phyloP scores from a whole-genome alignment of 23 red algal genomes.

The Pyropia haitanensis region DNA sequence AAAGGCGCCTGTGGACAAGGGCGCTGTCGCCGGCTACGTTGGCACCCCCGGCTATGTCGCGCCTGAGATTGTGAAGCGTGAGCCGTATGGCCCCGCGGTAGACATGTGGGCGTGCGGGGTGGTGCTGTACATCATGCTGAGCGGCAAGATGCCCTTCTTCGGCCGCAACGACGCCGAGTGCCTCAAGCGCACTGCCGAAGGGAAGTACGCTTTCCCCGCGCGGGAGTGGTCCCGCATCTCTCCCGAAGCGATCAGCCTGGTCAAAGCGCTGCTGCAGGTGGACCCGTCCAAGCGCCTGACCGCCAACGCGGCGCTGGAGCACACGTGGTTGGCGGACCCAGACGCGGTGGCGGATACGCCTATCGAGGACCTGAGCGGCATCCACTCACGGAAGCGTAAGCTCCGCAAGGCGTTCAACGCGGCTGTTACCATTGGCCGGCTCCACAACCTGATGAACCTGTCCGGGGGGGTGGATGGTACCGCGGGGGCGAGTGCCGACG shows the following conservation, averaged over 20 bases:
- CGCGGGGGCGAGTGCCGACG: too few relatives aligned
- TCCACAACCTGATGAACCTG: too few relatives aligned
- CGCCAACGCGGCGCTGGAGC: slow-evolving; percentile 51
- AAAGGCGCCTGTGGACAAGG: not conserved
- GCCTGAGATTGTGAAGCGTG: slow-evolving; percentile 70
- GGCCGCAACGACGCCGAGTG: slow-evolving; percentile 75
- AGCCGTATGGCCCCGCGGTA: slow-evolving; percentile 69
- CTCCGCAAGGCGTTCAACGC: slow-evolving; percentile 1
- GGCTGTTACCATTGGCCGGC: not conserved
- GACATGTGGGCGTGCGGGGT: slow-evolving; percentile 95
- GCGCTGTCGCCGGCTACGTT: slow-evolving; percentile 35
- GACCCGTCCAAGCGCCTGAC: slow-evolving; percentile 66
- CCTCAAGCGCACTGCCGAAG: slow-evolving; percentile 51
- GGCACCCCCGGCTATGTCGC: slow-evolving; percentile 95
- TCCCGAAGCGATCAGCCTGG: slow-evolving; percentile 50
- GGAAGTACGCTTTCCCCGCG: slow-evolving; percentile 65
- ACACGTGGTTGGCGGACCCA: slow-evolving; percentile 55
- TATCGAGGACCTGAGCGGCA: not conserved
- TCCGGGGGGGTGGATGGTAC: too few relatives aligned
- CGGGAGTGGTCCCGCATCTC: slow-evolving; percentile 75
- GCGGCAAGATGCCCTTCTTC: slow-evolving; percentile 96
- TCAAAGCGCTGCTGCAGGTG: slow-evolving; percentile 59
- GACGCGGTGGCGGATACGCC: not conserved
- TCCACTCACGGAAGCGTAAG: slow-evolving; percentile 6
- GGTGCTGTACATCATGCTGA: slow-evolving; percentile 90